Evolutionary conservation across 2,329 filamentous ascomycete genomes (phyloP).

Genomic region (Fusarium mexicanum): DNA sequence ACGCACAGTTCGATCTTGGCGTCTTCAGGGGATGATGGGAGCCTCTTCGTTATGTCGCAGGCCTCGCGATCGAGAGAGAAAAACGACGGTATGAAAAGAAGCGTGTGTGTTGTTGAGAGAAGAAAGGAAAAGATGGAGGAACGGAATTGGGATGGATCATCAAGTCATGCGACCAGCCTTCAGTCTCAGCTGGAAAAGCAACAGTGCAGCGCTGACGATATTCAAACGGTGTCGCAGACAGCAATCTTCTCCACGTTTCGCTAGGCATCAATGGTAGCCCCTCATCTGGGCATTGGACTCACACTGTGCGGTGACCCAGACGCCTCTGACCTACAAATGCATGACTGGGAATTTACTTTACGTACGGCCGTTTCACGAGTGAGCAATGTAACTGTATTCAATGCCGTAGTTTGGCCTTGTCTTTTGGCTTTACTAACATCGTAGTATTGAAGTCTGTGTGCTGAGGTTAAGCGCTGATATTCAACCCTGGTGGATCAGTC

Average conservation of each 20-base stretch:
- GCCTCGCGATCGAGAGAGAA: neutral
- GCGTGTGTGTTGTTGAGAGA: neutral
- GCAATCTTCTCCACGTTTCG: slow-evolving; percentile 10
- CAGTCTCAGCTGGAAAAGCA: slow-evolving; percentile 19
- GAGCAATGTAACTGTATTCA: neutral
- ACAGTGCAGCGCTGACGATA: slow-evolving; percentile 12
- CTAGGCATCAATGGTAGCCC: slow-evolving; percentile 7
- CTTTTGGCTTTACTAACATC: neutral
- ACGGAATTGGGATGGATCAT: slow-evolving; percentile 2
- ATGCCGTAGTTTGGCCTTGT: neutral
- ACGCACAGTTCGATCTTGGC: slow-evolving; percentile 28
- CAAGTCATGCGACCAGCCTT: slow-evolving; percentile 33
- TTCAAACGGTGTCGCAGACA: slow-evolving; percentile 20
- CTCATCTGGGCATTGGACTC: neutral
- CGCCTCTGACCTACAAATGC: slow-evolving; percentile 10
- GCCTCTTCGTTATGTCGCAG: neutral
- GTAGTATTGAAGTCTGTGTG: neutral
- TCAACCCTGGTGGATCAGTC: slow-evolving; percentile 8
- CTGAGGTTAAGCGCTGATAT: neutral
- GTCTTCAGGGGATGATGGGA: neutral
- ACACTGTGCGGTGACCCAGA: slow-evolving; percentile 10
- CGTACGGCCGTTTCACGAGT: neutral
- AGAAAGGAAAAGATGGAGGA: neutral
- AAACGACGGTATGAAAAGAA: neutral
- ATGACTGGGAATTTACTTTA: neutral